Evolutionary conservation across 176 grass and related monocot genomes (phyloP).

Genomic region (Phoenix dactylifera): DNA sequence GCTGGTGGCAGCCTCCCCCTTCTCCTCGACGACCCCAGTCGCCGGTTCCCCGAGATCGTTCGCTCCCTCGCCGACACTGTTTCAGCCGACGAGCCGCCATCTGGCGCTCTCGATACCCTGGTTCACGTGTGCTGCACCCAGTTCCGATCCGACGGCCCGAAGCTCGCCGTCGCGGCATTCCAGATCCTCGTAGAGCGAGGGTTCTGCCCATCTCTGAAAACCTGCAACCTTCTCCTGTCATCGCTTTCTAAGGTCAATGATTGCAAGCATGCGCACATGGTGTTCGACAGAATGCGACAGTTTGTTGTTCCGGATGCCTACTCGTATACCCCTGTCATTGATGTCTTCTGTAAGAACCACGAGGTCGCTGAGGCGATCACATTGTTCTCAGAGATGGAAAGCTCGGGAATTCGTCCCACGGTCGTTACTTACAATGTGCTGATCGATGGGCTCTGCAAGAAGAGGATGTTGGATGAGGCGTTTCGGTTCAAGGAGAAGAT

Average conservation of each 20-base stretch:
- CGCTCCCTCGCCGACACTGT: constrained; percentile 19
- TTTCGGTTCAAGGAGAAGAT: constrained; percentile 59
- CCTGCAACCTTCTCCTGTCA: constrained; percentile 46
- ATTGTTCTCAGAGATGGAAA: constrained; percentile 47
- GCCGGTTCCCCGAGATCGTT: constrained; percentile 4
- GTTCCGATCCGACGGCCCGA: constrained; percentile 12
- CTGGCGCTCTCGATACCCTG: constrained; percentile 34
- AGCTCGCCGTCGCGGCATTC: constrained; percentile 39
- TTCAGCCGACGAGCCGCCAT: background rate
- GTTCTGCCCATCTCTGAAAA: constrained; percentile 40
- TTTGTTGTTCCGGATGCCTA: constrained; percentile 30
- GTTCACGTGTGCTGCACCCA: constrained; percentile 40
- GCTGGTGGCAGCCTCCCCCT: background rate
- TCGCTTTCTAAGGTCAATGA: constrained; percentile 13
- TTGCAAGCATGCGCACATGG: constrained; percentile 23
- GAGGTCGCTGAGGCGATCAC: constrained; percentile 30
- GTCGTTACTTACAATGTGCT: constrained; percentile 63
- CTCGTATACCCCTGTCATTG: constrained; percentile 61
- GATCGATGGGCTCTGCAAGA: constrained; percentile 67
- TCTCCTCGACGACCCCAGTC: background rate
- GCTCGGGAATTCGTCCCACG: constrained; percentile 24
- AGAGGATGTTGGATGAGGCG: constrained; percentile 51
- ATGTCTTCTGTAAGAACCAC: constrained; percentile 39
- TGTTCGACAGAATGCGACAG: constrained; percentile 59
- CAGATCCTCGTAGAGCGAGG: constrained; percentile 31